Percentiles rank a stretch among this genome's conserved stretches.
Conservation (phyloP, 1,284 basidiomycete genomes). For the Takashimella tepidaria region DNA sequence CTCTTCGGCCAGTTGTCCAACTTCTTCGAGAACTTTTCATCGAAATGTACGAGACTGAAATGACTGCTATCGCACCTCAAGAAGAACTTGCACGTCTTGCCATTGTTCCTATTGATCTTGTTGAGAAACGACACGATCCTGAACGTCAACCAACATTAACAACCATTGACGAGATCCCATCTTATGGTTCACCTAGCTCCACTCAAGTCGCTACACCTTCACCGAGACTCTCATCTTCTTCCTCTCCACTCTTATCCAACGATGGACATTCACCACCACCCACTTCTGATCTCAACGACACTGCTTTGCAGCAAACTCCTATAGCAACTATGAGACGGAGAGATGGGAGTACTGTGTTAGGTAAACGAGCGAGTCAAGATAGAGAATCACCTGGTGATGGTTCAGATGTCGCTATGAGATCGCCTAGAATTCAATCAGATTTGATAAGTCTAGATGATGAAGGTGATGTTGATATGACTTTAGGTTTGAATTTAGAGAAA, state of each 20-base stretch:
- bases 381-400: constrained; percentile 32
- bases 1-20: constrained; percentile 29
- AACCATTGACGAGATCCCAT: not conserved
- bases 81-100: constrained; percentile 47
- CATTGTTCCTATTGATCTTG: constrained; percentile 23
- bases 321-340: too few relatives aligned
- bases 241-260: not conserved
- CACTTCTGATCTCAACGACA: too few relatives aligned
- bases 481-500: not conserved
- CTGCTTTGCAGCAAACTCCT: too few relatives aligned
- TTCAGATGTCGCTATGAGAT: constrained; percentile 17
- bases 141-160: not conserved
- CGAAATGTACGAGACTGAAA: constrained; percentile 38
- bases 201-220: not conserved
- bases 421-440: not conserved
- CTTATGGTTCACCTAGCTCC: not conserved
- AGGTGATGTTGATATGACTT: constrained; percentile 3
- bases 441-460: not conserved
- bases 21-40: constrained; percentile 38
- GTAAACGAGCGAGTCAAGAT: constrained; percentile 41
- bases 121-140: constrained; percentile 5
- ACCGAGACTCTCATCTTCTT: not conserved
- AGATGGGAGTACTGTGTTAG: constrained; percentile 23
- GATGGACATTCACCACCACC: too few relatives aligned
- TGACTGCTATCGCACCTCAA: constrained; percentile 36